Conservation (phyloP, 2,329 filamentous ascomycete species). For the Fusarium succisae region DNA sequence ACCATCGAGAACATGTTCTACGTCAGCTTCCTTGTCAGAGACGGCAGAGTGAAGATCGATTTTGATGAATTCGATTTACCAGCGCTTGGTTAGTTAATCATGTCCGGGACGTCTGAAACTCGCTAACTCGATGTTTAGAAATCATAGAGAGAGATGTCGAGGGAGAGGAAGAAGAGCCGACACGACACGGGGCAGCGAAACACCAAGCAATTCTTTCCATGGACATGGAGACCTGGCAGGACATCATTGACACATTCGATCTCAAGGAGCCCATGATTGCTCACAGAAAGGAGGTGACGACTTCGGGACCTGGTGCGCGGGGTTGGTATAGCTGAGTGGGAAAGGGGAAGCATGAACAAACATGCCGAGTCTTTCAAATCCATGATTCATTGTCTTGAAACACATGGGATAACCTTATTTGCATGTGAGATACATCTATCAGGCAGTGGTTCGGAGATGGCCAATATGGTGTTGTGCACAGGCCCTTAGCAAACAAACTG, state of each 20-base stretch:
- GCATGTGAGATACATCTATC: background rate
- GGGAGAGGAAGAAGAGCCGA: slow-evolving; percentile 56
- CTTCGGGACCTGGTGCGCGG: slow-evolving; percentile 61
- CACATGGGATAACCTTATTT: background rate
- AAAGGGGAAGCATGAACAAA: background rate
- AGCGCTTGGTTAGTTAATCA: slow-evolving; percentile 73
- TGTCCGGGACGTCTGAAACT: background rate
- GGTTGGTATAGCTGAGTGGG: slow-evolving; percentile 71
- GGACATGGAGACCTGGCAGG: slow-evolving; percentile 84
- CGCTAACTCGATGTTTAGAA: slow-evolving; percentile 43
- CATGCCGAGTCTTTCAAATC: background rate
- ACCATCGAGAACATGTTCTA: slow-evolving; percentile 98
- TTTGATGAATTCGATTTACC: slow-evolving; percentile 79
- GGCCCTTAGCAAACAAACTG: background rate
- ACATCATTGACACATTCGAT: slow-evolving; percentile 78
- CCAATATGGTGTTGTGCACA: slow-evolving; percentile 10
- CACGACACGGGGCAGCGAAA: slow-evolving; percentile 66
- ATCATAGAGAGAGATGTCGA: slow-evolving; percentile 54
- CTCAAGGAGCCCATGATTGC: slow-evolving; percentile 85
- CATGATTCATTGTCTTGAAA: slow-evolving; percentile 14
- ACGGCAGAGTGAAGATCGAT: slow-evolving; percentile 80
- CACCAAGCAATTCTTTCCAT: slow-evolving; percentile 91
- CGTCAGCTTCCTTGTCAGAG: slow-evolving; percentile 90
- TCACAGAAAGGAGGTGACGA: slow-evolving; percentile 73
- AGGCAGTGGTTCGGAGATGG: slow-evolving; percentile 8